These are phyloP conservation scores for Stephania japonica DNA, from an alignment of 164 flowering plant species.

Conservation along the genomic window DNA sequence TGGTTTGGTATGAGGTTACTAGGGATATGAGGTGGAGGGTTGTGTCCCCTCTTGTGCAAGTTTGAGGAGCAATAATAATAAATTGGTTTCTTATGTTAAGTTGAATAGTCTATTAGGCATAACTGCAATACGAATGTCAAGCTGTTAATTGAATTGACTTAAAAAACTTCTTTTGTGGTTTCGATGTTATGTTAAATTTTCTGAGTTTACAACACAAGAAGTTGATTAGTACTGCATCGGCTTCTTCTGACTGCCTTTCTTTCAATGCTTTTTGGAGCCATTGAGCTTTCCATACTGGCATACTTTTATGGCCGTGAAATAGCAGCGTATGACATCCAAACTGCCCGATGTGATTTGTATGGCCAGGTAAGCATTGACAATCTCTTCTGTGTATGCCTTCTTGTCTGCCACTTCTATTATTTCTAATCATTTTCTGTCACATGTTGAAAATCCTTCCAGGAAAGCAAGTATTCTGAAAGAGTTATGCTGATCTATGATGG, in stretches of 20 bases:
- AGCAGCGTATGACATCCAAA: slow-evolving; percentile 96
- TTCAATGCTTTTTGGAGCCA: slow-evolving; percentile 59
- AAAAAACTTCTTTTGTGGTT: background rate
- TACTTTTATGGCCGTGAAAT: slow-evolving; percentile 91
- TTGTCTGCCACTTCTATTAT: background rate
- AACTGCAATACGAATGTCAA: background rate
- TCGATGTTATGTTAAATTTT: too few species aligned
- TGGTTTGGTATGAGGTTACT: too few species aligned
- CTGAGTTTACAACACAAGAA: background rate
- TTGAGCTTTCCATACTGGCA: slow-evolving; percentile 91
- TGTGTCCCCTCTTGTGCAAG: too few species aligned
- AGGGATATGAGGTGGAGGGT: too few species aligned
- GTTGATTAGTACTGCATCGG: too few species aligned
- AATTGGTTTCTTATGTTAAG: background rate
- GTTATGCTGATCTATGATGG: slow-evolving; percentile 97
- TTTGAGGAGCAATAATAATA: too few species aligned
- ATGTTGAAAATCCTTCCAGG: slow-evolving; percentile 41
- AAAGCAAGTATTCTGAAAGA: slow-evolving; percentile 59
- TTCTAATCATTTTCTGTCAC: slow-evolving; percentile 12
- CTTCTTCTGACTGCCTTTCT: background rate
- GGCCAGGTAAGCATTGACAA: slow-evolving; percentile 63
- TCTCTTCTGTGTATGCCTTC: background rate
- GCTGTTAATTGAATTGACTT: background rate
- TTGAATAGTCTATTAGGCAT: background rate
- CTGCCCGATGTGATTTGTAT: slow-evolving; percentile 86